Conservation (phyloP, 345 rosid genomes). For the Camelina neglecta region DNA sequence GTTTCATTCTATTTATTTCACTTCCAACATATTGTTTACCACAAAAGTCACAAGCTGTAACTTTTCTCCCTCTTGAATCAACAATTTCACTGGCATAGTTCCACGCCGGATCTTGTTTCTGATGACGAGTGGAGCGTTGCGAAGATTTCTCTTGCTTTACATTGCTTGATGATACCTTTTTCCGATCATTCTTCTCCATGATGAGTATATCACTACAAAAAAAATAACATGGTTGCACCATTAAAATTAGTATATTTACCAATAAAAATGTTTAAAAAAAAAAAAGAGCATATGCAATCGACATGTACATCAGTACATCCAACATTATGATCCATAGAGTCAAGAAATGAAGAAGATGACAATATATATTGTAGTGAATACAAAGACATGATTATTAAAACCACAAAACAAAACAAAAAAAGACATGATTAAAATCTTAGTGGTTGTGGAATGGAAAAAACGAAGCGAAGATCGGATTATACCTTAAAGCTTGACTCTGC, state of each 20-base stretch:
- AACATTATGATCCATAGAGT: background rate
- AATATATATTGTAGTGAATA: no score
- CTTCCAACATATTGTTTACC: slow-evolving; percentile 27
- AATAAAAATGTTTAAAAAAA: no score
- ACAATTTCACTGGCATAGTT: slow-evolving; percentile 6
- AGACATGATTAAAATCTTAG: no score
- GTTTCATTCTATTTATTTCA: slow-evolving; percentile 28
- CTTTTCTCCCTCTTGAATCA: slow-evolving; percentile 17
- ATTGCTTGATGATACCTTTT: background rate
- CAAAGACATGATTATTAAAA: background rate
- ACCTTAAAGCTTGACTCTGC: no score
- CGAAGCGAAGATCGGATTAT: no score
- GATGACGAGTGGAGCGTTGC: background rate
- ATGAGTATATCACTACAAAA: background rate
- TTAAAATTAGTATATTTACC: no score
- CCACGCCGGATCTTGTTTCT: slow-evolving; percentile 29
- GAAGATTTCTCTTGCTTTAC: slow-evolving; percentile 7
- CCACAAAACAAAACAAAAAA: no score
- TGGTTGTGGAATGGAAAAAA: no score
- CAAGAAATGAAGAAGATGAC: background rate
- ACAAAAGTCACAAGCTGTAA: slow-evolving; percentile 23
- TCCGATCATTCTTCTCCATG: background rate
- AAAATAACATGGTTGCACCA: background rate
- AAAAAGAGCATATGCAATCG: background rate
- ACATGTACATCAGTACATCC: background rate